phyloP scores from a whole-genome alignment of 352 stramenopile genomes.

The Elongisporangium undulatum region DNA sequence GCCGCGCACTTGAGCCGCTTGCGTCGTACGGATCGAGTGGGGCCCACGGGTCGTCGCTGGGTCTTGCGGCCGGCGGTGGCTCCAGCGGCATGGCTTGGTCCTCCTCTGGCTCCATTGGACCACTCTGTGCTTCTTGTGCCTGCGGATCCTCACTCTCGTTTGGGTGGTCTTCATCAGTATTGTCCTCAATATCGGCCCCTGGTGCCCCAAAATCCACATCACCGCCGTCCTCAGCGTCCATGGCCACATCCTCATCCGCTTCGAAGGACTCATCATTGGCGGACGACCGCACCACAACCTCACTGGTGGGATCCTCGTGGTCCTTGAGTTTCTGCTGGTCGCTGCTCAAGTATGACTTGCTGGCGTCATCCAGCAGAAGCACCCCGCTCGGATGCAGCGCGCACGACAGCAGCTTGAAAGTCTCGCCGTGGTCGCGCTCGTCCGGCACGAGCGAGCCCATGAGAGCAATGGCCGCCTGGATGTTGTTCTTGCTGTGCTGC shows the following conservation, averaged over 20 bases:
- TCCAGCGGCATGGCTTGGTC: neutral
- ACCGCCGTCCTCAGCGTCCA: neutral
- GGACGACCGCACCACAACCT: neutral
- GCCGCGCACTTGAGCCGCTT: slow-evolving; percentile 44
- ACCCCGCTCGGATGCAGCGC: slow-evolving; percentile 65
- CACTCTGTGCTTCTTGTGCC: neutral
- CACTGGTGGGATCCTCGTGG: neutral
- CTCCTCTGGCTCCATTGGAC: neutral
- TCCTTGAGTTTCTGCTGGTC: slow-evolving; percentile 1
- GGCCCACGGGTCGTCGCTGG: slow-evolving; percentile 49
- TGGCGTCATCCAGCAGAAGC: slow-evolving; percentile 74
- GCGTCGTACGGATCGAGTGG: slow-evolving; percentile 78
- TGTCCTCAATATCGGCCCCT: slow-evolving; percentile 18
- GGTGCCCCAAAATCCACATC: neutral
- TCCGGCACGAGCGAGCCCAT: slow-evolving; percentile 79
- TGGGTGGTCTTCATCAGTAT: slow-evolving; percentile 13
- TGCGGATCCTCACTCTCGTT: slow-evolving; percentile 14
- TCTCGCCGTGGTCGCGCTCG: slow-evolving; percentile 75
- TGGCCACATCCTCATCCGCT: neutral
- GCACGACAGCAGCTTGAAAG: slow-evolving; percentile 83
- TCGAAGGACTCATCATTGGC: neutral
- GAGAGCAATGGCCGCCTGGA: slow-evolving; percentile 71
- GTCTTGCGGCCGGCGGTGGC: neutral
- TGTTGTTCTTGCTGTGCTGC: slow-evolving; percentile 62
- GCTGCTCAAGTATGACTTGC: slow-evolving; percentile 57